A percentile compares a stretch with the other conserved stretches of the same genome.
Conservation (phyloP, 257 asterid species). For the Plantago ovata region DNA sequence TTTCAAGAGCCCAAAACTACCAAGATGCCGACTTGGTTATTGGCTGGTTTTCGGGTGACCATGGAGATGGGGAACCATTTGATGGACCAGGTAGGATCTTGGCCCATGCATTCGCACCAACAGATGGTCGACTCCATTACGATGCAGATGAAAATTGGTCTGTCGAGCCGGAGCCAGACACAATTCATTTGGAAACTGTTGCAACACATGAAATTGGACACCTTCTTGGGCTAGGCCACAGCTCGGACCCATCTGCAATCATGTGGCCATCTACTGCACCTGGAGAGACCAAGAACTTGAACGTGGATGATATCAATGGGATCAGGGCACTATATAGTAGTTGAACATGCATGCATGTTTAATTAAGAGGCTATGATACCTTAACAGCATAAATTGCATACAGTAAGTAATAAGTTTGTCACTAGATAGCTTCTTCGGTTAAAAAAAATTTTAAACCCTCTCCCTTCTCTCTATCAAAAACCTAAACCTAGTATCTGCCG, state of each 20-base stretch:
- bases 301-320: constrained; percentile 21
- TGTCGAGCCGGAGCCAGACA: neutral
- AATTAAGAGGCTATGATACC: too few species aligned
- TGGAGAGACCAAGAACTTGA: constrained; percentile 3
- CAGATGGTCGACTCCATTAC: constrained; percentile 21
- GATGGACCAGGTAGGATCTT: constrained; percentile 20
- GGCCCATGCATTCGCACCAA: constrained; percentile 27
- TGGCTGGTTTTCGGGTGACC: constrained; percentile 13
- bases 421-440: too few species aligned
- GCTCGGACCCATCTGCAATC: constrained; percentile 10
- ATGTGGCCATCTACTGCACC: constrained; percentile 4
- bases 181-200: constrained; percentile 16
- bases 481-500: too few species aligned
- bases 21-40: constrained; percentile 21
- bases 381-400: too few species aligned
- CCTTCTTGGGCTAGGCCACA: constrained; percentile 29
- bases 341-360: neutral
- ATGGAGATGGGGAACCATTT: constrained; percentile 20
- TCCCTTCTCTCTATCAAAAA: too few species aligned
- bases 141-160: constrained; percentile 25
- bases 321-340: constrained; percentile 23
- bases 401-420: too few species aligned
- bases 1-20: neutral
- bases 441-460: too few species aligned
- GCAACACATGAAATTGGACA: constrained; percentile 30